These are phyloP conservation scores for Candida palmyrensis DNA, from an alignment of 805 yeast genomes.

Conservation along the genomic window DNA sequence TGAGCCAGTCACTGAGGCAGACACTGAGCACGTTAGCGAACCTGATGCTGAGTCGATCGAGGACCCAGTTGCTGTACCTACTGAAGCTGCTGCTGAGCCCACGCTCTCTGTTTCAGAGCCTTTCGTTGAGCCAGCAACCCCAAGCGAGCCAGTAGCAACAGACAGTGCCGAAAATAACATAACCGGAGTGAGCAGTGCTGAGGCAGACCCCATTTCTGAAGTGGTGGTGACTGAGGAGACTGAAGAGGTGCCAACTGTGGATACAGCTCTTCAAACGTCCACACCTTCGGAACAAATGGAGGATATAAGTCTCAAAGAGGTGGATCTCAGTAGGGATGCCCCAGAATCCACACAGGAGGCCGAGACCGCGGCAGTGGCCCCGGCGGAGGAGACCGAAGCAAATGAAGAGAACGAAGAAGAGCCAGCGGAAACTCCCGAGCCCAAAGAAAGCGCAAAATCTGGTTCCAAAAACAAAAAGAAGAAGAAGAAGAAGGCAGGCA, in stretches of 20 bases:
- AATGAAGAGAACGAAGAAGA: slow-evolving; percentile 8
- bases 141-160: not conserved
- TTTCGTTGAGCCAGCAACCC: not conserved
- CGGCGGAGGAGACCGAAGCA: slow-evolving; percentile 6
- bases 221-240: too few species aligned
- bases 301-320: too few species aligned
- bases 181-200: too few species aligned
- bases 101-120: too few species aligned
- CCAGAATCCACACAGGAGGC: slow-evolving; percentile 4
- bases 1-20: not conserved
- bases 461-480: slow-evolving; percentile 14
- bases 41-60: slow-evolving; percentile 2
- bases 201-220: too few species aligned
- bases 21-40: too few species aligned
- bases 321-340: slow-evolving; percentile 8
- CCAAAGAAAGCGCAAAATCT: not conserved
- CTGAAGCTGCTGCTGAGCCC: slow-evolving; percentile 2
- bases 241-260: slow-evolving; percentile 7
- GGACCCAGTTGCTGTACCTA: slow-evolving; percentile 1
- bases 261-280: slow-evolving; percentile 4
- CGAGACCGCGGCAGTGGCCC: slow-evolving; percentile 4
- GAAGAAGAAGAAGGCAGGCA: slow-evolving; percentile 9
- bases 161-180: not conserved
- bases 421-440: slow-evolving; percentile 5
- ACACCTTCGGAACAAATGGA: too few species aligned